Evolutionary conservation across 2,329 filamentous ascomycete species (phyloP).

Genomic region (Bipolaris gigantea): DNA sequence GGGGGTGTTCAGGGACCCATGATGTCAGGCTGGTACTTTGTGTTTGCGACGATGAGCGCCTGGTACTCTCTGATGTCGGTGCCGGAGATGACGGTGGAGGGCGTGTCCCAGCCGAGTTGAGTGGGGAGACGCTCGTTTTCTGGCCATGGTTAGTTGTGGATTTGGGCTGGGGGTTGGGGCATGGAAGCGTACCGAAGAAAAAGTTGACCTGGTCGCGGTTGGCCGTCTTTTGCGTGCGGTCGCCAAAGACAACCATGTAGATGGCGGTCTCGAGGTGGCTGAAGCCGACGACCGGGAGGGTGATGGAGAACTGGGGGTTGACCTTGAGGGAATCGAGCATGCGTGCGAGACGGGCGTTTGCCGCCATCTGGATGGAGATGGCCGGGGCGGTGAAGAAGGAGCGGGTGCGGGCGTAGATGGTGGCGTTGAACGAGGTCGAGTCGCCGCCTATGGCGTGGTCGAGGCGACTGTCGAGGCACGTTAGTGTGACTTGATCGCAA

Average conservation of each 20-base stretch:
- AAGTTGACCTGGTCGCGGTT: background rate
- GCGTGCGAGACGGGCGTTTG: conserved; percentile 6
- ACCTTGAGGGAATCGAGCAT: conserved; percentile 5
- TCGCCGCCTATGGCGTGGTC: conserved; percentile 1
- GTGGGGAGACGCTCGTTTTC: conserved; percentile 4
- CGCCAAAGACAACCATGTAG: conserved; percentile 5
- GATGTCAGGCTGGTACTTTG: background rate
- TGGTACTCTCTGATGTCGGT: background rate
- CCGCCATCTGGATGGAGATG: conserved; percentile 6
- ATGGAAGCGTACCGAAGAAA: conserved; percentile 5
- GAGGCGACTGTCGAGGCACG: background rate
- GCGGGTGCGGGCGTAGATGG: conserved; percentile 52
- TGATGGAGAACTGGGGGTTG: conserved; percentile 1
- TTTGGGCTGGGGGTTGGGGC: too few relatives aligned
- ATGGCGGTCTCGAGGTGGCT: background rate
- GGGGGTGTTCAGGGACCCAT: background rate
- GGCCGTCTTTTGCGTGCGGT: background rate
- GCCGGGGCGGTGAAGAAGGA: conserved; percentile 23
- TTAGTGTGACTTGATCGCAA: too few relatives aligned
- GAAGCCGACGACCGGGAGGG: background rate
- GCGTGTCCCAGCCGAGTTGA: background rate
- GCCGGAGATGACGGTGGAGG: background rate
- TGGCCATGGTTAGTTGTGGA: too few relatives aligned
- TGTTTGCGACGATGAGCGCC: background rate
- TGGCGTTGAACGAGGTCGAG: conserved; percentile 47